Evolutionary conservation across 2,329 filamentous ascomycete genomes (phyloP), one percentile per base, ranked within the genome.

Genomic region (Apiospora rasikravindrae): DNA sequence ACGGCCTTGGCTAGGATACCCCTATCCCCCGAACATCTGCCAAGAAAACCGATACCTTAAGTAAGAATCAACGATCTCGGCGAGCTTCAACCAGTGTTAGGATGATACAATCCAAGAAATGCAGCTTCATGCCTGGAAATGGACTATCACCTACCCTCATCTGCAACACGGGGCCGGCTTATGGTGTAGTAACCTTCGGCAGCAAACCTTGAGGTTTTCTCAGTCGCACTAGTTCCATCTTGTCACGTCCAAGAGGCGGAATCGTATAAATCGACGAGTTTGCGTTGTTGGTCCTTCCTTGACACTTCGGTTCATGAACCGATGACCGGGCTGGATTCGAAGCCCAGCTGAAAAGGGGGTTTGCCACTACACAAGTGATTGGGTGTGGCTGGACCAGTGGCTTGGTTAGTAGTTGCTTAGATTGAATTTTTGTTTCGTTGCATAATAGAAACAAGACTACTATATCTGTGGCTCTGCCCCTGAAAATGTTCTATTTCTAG

Each of bases 31-130:
- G 0, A 10, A 7, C 29, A 37, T 11, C 14, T 61, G 53, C 53
- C 29, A n/a, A 10, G 8, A 10, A 8, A 10, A 16, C 8, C 22
- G 37, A 61, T 7, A 22, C 16, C 29, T 22, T 11, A 11, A 1
- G 13, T 0, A 6, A 22, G 7, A 6, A 0, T 33, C 1, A 11
- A 4, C 5, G 8, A 4, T 11, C 53, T n/a, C 16, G 1, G 19
- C 22, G 4, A 33, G 16, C 14, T n/a, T 4, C 1, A 2, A 11
- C 16, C 10, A 11, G 16, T 22, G 29, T 22, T 4, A 10, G 3
- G 16, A 22, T 61, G 53, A 61, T 10, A 10, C 16, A 22, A 10
- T 37, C 8, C 19, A 4, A 22, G 22, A 22, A 22, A 37, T 37
- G 53, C 53, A 33, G 22, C 6, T 45, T 19, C 16, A 19, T 45